Percentiles rank a stretch among this genome's conserved stretches.
phyloP scores from a whole-genome alignment of 768 basidiomycete species.

The Infundibulicybe gibba region DNA sequence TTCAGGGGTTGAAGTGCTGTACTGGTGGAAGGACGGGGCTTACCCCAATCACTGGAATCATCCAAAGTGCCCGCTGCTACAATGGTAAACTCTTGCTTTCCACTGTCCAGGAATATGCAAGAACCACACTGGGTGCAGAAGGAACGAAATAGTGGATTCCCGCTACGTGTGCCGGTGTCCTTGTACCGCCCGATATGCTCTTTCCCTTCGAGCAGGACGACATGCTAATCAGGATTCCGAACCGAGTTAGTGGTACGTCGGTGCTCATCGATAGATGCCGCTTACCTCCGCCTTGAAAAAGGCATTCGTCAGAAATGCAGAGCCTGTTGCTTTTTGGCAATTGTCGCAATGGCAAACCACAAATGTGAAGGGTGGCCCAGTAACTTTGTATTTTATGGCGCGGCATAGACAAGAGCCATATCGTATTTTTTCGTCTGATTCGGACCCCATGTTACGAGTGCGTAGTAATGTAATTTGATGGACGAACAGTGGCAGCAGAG shows the following conservation, averaged over 20 bases:
- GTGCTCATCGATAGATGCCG: no score
- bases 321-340: constrained; percentile 37
- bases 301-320: constrained; percentile 35
- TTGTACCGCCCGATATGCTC: constrained; percentile 16
- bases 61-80: constrained; percentile 27
- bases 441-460: no score
- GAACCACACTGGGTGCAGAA: constrained; percentile 23
- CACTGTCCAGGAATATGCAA: constrained; percentile 16
- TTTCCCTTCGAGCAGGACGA: constrained; percentile 16
- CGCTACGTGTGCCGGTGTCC: constrained; percentile 19
- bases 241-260: no score
- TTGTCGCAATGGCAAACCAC: constrained; percentile 41
- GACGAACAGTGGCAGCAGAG: no score
- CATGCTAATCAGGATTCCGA: constrained; percentile 9
- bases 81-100: constrained; percentile 14
- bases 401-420: constrained; percentile 27
- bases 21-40: constrained; percentile 5
- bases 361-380: constrained; percentile 31
- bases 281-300: constrained; percentile 30
- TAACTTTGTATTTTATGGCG: constrained; percentile 28
- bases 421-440: no score
- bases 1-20: no score
- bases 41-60: constrained; percentile 25
- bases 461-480: no score
- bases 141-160: constrained; percentile 16